phyloP scores from a whole-genome alignment of 257 asterid genomes.

The Solanum neorickii region DNA sequence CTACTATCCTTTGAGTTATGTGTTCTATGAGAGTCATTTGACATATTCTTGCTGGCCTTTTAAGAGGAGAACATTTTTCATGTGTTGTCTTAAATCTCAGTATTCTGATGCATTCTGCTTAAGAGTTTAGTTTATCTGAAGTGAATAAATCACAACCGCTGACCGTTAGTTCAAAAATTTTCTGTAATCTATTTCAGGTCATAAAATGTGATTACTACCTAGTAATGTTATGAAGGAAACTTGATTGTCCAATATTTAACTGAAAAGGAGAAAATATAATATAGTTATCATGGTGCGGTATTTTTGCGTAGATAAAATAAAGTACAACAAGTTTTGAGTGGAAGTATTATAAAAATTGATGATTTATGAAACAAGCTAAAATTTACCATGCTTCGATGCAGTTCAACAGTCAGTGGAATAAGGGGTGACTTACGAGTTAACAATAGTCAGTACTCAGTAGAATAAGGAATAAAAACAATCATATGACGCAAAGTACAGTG shows the following conservation, averaged over 20 bases:
- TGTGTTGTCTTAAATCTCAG: neutral
- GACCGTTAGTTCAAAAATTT: neutral
- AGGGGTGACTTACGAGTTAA: too few relatives aligned
- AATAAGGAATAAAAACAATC: neutral
- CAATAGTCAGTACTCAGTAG: neutral
- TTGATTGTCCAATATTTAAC: neutral
- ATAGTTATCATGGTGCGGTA: neutral
- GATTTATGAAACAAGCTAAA: neutral
- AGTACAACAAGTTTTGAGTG: neutral
- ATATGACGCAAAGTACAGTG: neutral
- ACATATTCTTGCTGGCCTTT: neutral
- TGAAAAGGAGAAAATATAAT: neutral
- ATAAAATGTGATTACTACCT: neutral
- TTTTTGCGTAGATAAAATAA: neutral
- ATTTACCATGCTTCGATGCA: too few relatives aligned
- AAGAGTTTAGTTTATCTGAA: neutral
- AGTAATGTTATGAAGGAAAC: neutral
- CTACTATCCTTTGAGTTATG: neutral
- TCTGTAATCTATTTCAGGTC: neutral
- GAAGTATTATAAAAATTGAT: neutral
- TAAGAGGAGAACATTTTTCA: neutral
- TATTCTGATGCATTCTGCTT: neutral
- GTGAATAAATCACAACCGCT: neutral
- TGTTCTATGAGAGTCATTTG: neutral
- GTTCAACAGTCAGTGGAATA: too few relatives aligned